Evolutionary conservation across 495 filamentous ascomycete genomes (phyloP).

Genomic region (Trichoderma gamsii): DNA sequence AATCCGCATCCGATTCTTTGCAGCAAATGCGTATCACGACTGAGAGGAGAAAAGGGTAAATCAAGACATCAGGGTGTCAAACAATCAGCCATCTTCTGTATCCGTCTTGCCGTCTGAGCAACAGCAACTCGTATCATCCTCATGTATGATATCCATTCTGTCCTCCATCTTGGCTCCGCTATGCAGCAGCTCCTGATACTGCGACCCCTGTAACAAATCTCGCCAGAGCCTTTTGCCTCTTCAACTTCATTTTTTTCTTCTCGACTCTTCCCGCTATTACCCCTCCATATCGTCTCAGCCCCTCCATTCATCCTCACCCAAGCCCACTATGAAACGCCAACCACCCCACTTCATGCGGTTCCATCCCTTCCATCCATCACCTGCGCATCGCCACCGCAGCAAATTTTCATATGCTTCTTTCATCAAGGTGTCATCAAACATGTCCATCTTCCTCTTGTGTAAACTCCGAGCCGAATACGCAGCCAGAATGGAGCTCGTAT

Average conservation of each 20-base stretch:
- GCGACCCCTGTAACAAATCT: not conserved
- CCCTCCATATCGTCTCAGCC: constrained; percentile 9
- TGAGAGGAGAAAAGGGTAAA: too few relatives aligned
- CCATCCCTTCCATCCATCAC: not conserved
- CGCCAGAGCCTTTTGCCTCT: not conserved
- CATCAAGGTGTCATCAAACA: not conserved
- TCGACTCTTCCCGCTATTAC: not conserved
- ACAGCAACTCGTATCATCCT: too few relatives aligned
- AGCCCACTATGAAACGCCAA: constrained; percentile 11
- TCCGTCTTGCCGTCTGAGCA: too few relatives aligned
- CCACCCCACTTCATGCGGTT: not conserved
- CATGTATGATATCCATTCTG: too few relatives aligned
- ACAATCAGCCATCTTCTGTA: too few relatives aligned
- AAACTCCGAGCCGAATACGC: not conserved
- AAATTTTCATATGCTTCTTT: not conserved
- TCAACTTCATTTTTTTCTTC: not conserved
- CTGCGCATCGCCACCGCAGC: not conserved
- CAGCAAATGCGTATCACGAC: not conserved
- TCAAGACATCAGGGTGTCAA: too few relatives aligned
- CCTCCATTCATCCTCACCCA: constrained; percentile 4
- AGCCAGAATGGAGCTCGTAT: not conserved
- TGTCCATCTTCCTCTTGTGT: not conserved
- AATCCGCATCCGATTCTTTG: not conserved
- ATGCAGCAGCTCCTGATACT: not conserved
- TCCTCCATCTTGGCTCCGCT: not conserved